phyloP scores from a whole-genome alignment of 192 early-diverging fungal genomes.

The Mortierella claussenii region DNA sequence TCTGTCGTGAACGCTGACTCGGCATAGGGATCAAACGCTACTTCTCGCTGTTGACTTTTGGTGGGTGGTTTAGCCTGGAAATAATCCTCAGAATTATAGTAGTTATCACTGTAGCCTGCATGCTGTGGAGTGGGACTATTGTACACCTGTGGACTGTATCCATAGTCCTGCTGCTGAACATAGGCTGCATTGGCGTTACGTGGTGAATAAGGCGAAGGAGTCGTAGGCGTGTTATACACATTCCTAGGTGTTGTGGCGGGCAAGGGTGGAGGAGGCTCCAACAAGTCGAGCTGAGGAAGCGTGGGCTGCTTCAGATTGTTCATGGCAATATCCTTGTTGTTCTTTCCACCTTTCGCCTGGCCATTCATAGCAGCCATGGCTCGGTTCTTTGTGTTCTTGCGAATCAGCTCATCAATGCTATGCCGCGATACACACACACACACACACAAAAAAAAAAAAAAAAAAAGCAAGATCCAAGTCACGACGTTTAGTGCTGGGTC shows the following conservation, averaged over 20 bases:
- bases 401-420: slow-evolving; percentile 43
- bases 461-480: too few species aligned
- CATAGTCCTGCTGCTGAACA: slow-evolving; percentile 23
- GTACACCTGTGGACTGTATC: neutral
- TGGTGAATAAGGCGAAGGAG: neutral
- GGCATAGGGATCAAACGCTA: slow-evolving; percentile 31
- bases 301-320: slow-evolving; percentile 26
- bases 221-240: slow-evolving; percentile 4
- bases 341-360: slow-evolving; percentile 16
- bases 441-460: neutral
- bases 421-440: neutral
- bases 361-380: slow-evolving; percentile 10
- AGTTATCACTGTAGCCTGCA: slow-evolving; percentile 25
- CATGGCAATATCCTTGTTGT: slow-evolving; percentile 29
- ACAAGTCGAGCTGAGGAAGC: slow-evolving; percentile 31
- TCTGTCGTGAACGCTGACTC: slow-evolving; percentile 34
- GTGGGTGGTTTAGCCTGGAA: slow-evolving; percentile 36
- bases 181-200: neutral
- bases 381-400: slow-evolving; percentile 38
- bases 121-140: slow-evolving; percentile 21
- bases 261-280: slow-evolving; percentile 8
- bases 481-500: too few species aligned
- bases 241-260: slow-evolving; percentile 15
- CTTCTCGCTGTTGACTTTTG: neutral
- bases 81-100: slow-evolving; percentile 26